A percentile compares a stretch with the other conserved stretches of the same genome.
phyloP scores from a whole-genome alignment of 2,329 filamentous ascomycete species.

The Alternaria sp. region DNA sequence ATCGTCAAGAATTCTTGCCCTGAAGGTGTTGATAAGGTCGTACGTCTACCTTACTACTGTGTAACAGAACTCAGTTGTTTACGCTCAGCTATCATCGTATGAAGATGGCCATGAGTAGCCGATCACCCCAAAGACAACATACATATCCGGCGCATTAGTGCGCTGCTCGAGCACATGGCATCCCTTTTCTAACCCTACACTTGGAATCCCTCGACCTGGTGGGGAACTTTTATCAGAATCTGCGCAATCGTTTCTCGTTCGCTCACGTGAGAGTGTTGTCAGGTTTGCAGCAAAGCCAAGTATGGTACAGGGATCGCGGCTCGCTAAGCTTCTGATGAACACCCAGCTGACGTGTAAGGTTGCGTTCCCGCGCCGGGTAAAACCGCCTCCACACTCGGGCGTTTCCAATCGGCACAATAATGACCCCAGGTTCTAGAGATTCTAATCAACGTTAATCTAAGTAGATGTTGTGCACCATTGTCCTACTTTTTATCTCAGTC shows the following conservation, averaged over 20 bases:
- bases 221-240: conserved; percentile 3
- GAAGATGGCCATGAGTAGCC: not conserved
- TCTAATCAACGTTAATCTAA: conserved; percentile 47
- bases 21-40: not conserved
- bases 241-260: conserved; percentile 14
- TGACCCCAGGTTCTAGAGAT: conserved; percentile 28
- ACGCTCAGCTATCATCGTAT: not conserved
- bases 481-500: conserved; percentile 30
- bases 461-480: conserved; percentile 35
- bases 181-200: conserved; percentile 1
- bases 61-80: not conserved
- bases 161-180: conserved; percentile 2
- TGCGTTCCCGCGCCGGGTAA: conserved; percentile 25
- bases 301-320: conserved; percentile 18
- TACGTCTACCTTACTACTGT: not conserved
- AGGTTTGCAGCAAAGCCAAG: conserved; percentile 18
- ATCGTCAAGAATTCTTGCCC: not conserved
- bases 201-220: conserved; percentile 8
- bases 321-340: conserved; percentile 36
- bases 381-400: conserved; percentile 33
- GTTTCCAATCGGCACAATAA: conserved; percentile 36
- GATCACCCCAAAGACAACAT: not conserved
- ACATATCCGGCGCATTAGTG: not conserved
- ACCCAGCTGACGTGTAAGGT: conserved; percentile 36
- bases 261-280: conserved; percentile 13